Base-by-base conservation (phyloP, 305 asterid species). In the Solanum hybrid region DNA sequence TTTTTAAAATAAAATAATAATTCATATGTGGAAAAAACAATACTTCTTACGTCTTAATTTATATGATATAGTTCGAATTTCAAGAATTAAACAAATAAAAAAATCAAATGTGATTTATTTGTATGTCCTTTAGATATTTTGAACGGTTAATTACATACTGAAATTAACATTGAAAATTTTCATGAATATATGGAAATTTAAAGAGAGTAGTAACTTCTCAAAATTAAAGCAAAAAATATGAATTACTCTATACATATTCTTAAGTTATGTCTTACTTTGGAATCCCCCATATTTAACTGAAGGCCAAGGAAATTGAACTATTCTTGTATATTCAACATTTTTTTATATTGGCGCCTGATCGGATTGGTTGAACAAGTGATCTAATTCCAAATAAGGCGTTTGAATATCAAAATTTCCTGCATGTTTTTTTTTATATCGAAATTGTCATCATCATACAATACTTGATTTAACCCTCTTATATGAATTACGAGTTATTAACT, bases 381-480 rank as follows among this genome's bases (percentile, higher is more conserved):
- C 1, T 0, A n/a, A 64, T 64, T 2, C 1, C 3, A 9, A 64
- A n/a, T 22, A 22, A 64, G 29, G 8, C 0, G 2, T 24, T 3
- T 24, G 33, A 5, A 1, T 11, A 4, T 11, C 8, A 24, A 24
- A 69, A 69, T 24, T 24, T n/a, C 1, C 4, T 24, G 0, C 33
- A 24, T 24, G 8, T 0, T 4, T 69, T 67, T 4, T 51, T 16
- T 16, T 4, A 39, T 0, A 0, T 69, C 2, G 2, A 69, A 28
- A 39, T 39, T 39, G 14, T 64, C 13, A 64, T 64, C 13, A 64
- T 9, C 5, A 64, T 64, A 64, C 26, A 6, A 20, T 20, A 20
- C 11, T 61, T 20, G 0, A 61, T 61, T 20, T 20, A 8, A 18
- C 3, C 11, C 5, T 20, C 26, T 7, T 61, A 61, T 61, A 61